Conservation (phyloP, 352 stramenopile species). For the Elongisporangium senticosum region DNA sequence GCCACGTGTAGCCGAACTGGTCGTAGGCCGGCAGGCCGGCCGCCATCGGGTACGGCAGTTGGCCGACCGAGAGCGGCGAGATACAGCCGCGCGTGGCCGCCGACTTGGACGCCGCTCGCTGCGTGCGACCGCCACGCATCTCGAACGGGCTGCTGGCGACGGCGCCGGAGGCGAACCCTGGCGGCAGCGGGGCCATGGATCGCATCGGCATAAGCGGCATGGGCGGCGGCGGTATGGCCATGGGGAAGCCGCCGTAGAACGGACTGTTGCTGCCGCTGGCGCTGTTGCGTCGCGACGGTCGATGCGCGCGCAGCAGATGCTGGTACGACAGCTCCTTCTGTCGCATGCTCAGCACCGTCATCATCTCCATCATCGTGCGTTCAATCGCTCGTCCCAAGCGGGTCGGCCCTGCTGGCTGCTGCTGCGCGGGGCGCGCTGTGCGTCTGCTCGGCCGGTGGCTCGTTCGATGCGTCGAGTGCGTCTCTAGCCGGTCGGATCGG, state of each 20-base stretch:
- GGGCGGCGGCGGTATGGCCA: conserved; percentile 2
- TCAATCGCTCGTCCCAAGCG: too few species aligned
- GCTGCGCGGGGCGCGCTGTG: too few species aligned
- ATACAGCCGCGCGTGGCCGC: conserved; percentile 5
- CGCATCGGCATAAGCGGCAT: conserved; percentile 5
- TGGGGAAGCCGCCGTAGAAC: conserved; percentile 1
- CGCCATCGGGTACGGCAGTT: conserved; percentile 28
- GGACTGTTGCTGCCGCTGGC: conserved; percentile 2
- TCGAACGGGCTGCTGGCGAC: conserved; percentile 1
- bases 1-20: conserved; percentile 77
- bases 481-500: too few species aligned
- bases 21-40: conserved; percentile 30
- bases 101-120: conserved; percentile 3
- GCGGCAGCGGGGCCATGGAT: conserved; percentile 21
- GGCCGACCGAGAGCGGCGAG: conserved; percentile 52
- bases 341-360: conserved; percentile 78
- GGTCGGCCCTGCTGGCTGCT: too few species aligned
- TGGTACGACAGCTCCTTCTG: conserved; percentile 81
- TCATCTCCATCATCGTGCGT: conserved; percentile 42
- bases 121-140: conserved; percentile 5
- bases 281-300: conserved; percentile 10
- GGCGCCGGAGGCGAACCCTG: conserved; percentile 4
- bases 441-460: too few species aligned
- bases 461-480: too few species aligned
- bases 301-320: conserved; percentile 35